phyloP scores from a whole-genome alignment of 768 basidiomycete species.

The Clathrus columnatus region DNA sequence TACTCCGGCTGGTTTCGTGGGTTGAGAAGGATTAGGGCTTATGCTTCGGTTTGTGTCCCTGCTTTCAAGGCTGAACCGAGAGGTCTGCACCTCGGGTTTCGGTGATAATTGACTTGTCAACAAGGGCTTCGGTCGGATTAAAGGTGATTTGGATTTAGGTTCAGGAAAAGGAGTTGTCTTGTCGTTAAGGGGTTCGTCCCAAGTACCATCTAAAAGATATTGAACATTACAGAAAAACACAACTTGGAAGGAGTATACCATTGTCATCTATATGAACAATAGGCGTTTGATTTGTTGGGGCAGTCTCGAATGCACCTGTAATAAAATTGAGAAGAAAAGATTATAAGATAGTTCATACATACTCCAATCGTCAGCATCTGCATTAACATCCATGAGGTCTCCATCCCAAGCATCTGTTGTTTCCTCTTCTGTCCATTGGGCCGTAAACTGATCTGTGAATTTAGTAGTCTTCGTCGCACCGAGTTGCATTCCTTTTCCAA shows the following conservation, averaged over 20 bases:
- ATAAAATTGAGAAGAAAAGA: not conserved
- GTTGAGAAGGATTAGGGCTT: not conserved
- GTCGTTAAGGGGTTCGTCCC: conserved; percentile 4
- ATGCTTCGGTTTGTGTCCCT: not conserved
- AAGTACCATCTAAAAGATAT: not conserved
- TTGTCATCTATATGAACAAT: conserved; percentile 14
- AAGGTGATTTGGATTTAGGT: not conserved
- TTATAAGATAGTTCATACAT: conserved; percentile 23
- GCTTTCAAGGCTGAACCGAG: not conserved
- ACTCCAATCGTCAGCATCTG: conserved; percentile 95
- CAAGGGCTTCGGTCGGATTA: not conserved
- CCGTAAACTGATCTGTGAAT: conserved; percentile 31
- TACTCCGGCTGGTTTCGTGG: conserved; percentile 16
- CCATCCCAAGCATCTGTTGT: conserved; percentile 51
- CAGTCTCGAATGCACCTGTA: conserved; percentile 68
- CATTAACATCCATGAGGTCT: conserved; percentile 89
- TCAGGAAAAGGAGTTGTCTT: not conserved
- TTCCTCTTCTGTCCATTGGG: conserved; percentile 51
- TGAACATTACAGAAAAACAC: not conserved
- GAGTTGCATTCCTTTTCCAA: conserved; percentile 54
- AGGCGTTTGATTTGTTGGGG: conserved; percentile 12
- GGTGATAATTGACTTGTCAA: not conserved
- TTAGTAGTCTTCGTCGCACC: conserved; percentile 42
- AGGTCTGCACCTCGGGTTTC: not conserved
- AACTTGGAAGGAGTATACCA: not conserved